phyloP scores from a whole-genome alignment of 768 basidiomycete species.

The Macrocybe gigantea region DNA sequence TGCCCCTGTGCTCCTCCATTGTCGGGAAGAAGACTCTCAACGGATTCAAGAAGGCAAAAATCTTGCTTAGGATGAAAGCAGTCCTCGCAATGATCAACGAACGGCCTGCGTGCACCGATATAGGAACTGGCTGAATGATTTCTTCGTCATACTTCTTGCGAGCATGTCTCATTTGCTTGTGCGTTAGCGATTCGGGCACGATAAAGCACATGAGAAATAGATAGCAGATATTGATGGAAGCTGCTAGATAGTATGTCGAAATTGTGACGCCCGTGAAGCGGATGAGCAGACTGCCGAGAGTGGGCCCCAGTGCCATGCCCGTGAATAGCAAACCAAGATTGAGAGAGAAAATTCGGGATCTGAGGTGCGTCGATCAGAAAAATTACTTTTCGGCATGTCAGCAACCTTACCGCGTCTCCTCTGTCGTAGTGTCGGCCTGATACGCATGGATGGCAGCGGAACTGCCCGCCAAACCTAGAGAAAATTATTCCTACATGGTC shows the following conservation, averaged over 20 bases:
- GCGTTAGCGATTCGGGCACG: conserved; percentile 75
- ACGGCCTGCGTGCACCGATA: no score
- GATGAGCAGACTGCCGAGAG: conserved; percentile 63
- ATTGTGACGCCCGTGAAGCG: conserved; percentile 45
- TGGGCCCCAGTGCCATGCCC: conserved; percentile 78
- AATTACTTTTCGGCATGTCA: not conserved
- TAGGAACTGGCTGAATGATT: conserved; percentile 1
- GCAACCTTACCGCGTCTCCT: conserved; percentile 41
- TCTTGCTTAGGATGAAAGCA: conserved; percentile 17
- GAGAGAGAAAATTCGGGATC: conserved; percentile 62
- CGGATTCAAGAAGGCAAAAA: conserved; percentile 66
- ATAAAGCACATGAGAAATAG: conserved; percentile 38
- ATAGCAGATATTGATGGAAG: conserved; percentile 32
- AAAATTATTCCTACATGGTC: conserved; percentile 16
- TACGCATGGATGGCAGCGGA: conserved; percentile 58
- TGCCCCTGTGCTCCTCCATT: conserved; percentile 17
- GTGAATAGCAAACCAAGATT: conserved; percentile 60
- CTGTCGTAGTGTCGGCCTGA: conserved; percentile 58
- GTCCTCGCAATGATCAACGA: conserved; percentile 27
- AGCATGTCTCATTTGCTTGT: conserved; percentile 37
- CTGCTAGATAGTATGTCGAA: conserved; percentile 69
- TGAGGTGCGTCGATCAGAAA: conserved; percentile 17
- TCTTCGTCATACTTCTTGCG: conserved; percentile 29
- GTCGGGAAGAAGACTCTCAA: conserved; percentile 58
- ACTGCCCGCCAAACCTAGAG: conserved; percentile 38